These are phyloP conservation scores for Candida maltosa DNA, from an alignment of 805 yeast species.

Conservation along the genomic window DNA sequence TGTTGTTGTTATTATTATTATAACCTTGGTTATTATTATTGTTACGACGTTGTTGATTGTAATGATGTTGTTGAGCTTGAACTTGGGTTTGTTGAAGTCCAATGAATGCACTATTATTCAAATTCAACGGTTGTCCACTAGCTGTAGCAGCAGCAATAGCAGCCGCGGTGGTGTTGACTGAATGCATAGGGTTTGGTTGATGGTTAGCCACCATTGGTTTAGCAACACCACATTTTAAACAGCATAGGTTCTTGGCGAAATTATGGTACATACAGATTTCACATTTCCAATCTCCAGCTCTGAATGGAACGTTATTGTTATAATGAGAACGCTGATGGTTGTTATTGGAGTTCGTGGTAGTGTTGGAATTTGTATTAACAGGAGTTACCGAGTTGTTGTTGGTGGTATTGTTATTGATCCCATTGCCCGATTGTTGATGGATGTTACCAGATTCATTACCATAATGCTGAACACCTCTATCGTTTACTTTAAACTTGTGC, in stretches of 20 bases:
- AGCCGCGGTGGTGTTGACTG: constrained; percentile 42
- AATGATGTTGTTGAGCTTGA: constrained; percentile 23
- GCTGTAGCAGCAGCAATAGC: constrained; percentile 49
- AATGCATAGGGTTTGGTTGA: constrained; percentile 19
- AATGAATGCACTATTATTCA: constrained; percentile 25
- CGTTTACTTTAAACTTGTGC: not conserved
- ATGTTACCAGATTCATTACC: too few relatives aligned
- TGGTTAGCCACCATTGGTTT: constrained; percentile 28
- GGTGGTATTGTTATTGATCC: constrained; percentile 4
- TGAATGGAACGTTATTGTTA: constrained; percentile 71
- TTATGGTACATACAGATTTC: constrained; percentile 84
- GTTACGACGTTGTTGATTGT: constrained; percentile 12
- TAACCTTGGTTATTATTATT: constrained; percentile 11
- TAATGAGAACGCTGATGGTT: constrained; percentile 13
- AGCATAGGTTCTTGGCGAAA: constrained; percentile 84
- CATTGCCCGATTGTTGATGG: not conserved
- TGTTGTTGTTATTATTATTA: constrained; percentile 6
- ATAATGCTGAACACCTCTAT: too few relatives aligned
- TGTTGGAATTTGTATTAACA: constrained; percentile 1
- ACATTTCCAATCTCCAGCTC: constrained; percentile 98
- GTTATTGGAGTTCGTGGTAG: constrained; percentile 11
- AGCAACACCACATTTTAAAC: constrained; percentile 86
- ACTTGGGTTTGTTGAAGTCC: constrained; percentile 34
- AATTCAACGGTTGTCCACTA: constrained; percentile 42
- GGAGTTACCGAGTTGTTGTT: too few relatives aligned